These are phyloP conservation scores for Hypoxylon sp. DNA, from an alignment of 2,329 filamentous ascomycete species.

Conservation along the genomic window DNA sequence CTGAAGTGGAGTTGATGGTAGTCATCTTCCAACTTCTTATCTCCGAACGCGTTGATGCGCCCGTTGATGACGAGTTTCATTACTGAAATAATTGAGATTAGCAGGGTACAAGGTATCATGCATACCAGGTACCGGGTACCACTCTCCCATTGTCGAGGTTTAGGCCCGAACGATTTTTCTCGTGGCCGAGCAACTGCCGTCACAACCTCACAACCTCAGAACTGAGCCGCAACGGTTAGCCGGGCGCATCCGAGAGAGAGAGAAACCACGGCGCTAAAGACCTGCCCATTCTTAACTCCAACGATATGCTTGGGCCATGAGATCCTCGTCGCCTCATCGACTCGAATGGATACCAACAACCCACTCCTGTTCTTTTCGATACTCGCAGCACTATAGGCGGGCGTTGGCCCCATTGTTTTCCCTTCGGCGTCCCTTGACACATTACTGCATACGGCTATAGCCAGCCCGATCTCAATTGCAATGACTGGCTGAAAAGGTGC, in stretches of 20 bases:
- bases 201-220: neutral
- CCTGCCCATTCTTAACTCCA: neutral
- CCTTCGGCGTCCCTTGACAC: neutral
- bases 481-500: neutral
- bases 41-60: neutral
- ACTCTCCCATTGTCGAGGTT: neutral
- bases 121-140: neutral
- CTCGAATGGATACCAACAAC: constrained; percentile 5
- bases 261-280: neutral
- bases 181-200: neutral
- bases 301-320: neutral
- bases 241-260: neutral
- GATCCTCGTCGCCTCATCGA: constrained; percentile 4
- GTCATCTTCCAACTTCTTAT: neutral
- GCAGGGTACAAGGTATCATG: neutral
- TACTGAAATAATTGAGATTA: neutral
- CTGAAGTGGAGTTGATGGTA: neutral
- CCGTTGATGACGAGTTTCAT: neutral
- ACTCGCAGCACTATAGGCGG: constrained; percentile 11
- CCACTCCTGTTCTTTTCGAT: neutral
- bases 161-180: neutral
- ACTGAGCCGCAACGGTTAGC: neutral
- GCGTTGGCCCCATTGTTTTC: constrained; percentile 6
- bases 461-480: neutral
- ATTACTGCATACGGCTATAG: neutral